These are phyloP conservation scores for Melianthus villosus DNA, from an alignment of 441 rosid genomes.

Conservation along the genomic window DNA sequence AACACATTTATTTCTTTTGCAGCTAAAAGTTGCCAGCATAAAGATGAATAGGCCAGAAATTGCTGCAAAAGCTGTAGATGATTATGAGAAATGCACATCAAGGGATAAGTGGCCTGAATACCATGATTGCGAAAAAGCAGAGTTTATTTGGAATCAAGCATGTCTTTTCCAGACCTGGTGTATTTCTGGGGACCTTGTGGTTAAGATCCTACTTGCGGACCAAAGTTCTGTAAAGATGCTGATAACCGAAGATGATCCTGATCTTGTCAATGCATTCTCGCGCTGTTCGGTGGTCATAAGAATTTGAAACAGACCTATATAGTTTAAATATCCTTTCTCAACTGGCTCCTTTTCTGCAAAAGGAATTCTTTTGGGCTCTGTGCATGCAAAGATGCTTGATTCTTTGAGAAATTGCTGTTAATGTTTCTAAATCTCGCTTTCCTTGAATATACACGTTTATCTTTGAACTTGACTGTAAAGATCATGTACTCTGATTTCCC, in stretches of 20 bases:
- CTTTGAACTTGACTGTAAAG: too few species aligned
- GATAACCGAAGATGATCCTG: slow-evolving; percentile 39
- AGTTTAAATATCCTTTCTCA: slow-evolving; percentile 21
- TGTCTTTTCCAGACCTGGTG: slow-evolving; percentile 52
- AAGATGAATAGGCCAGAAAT: slow-evolving; percentile 58
- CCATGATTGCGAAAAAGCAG: slow-evolving; percentile 43
- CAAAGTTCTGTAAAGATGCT: slow-evolving; percentile 40
- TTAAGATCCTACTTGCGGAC: slow-evolving; percentile 39
- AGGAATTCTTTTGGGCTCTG: too few species aligned
- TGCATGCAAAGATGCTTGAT: too few species aligned
- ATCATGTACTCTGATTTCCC: too few species aligned
- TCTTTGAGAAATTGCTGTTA: too few species aligned
- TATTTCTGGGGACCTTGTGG: slow-evolving; percentile 46
- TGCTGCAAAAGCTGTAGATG: slow-evolving; percentile 41
- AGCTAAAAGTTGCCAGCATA: slow-evolving; percentile 52
- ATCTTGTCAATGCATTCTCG: slow-evolving; percentile 41
- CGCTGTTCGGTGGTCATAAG: slow-evolving; percentile 44
- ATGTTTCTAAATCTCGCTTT: too few species aligned
- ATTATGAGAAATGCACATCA: slow-evolving; percentile 39
- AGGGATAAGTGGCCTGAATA: slow-evolving; percentile 58
- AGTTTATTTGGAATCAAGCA: slow-evolving; percentile 49
- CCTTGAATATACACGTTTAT: too few species aligned
- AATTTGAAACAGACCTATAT: slow-evolving; percentile 34
- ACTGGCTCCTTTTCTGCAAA: too few species aligned
- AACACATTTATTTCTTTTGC: slow-evolving; percentile 17